These are phyloP conservation scores for Diplodia sapinea DNA, from an alignment of 2,329 filamentous ascomycete species.

Conservation along the genomic window DNA sequence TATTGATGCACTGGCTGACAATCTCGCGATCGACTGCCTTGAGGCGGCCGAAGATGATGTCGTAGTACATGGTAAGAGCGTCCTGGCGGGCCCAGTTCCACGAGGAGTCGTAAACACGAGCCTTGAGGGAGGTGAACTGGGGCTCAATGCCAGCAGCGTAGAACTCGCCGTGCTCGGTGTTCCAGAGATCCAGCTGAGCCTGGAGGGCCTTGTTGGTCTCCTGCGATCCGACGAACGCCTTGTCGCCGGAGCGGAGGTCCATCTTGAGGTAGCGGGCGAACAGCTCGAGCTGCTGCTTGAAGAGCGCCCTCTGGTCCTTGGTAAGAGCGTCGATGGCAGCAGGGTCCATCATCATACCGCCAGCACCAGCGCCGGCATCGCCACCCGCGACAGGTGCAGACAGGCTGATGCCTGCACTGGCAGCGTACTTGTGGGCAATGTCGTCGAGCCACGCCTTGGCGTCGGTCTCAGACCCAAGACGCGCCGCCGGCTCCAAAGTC, in stretches of 20 bases:
- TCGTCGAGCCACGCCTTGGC: conserved; percentile 92
- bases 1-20: conserved; percentile 96
- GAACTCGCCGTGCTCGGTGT: conserved; percentile 92
- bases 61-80: conserved; percentile 97
- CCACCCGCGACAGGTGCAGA: conserved; percentile 73
- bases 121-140: conserved; percentile 90
- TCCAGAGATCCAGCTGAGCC: conserved; percentile 93
- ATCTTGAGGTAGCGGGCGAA: conserved; percentile 96
- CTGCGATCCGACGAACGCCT: conserved; percentile 83
- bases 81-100: conserved; percentile 99
- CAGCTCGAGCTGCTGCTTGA: conserved; percentile 97
- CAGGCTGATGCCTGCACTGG: conserved; percentile 80
- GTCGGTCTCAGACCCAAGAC: conserved; percentile 86
- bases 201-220: conserved; percentile 88
- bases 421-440: conserved; percentile 86
- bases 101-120: conserved; percentile 93
- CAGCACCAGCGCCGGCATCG: conserved; percentile 72
- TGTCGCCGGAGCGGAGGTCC: conserved; percentile 95
- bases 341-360: conserved; percentile 99
- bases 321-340: conserved; percentile 95
- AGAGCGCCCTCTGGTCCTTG: conserved; percentile 92
- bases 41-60: conserved; percentile 96
- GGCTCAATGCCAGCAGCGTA: conserved; percentile 95
- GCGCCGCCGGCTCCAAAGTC: conserved; percentile 88
- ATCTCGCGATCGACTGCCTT: conserved; percentile 95